Conservation (phyloP, 2,329 filamentous ascomycete species). For the Ustilaginoidea virens region DNA sequence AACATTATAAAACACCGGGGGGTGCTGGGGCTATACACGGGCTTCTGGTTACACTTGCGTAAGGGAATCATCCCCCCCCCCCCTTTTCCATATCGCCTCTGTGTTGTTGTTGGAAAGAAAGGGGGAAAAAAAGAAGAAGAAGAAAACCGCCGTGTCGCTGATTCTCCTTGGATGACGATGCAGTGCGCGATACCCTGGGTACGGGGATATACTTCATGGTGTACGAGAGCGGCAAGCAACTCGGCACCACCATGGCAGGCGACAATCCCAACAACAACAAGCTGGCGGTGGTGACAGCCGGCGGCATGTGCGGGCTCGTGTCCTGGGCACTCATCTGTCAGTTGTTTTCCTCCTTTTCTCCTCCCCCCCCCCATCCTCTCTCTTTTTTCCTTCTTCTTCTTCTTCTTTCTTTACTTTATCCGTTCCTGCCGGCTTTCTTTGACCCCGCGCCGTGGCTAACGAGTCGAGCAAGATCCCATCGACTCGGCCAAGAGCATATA, state of each 20-base stretch:
- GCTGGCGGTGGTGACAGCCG: constrained; percentile 62
- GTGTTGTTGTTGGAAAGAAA: too few relatives aligned
- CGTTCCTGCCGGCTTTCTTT: not conserved
- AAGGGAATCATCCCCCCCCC: too few relatives aligned
- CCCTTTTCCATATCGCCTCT: not conserved
- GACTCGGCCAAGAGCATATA: constrained; percentile 79
- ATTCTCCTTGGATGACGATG: too few relatives aligned
- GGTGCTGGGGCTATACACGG: constrained; percentile 60
- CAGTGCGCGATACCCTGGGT: constrained; percentile 69
- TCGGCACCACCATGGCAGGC: constrained; percentile 58
- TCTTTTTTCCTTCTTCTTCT: not conserved
- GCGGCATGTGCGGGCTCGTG: constrained; percentile 67
- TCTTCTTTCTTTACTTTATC: not conserved
- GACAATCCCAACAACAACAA: constrained; percentile 63
- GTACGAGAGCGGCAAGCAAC: constrained; percentile 74
- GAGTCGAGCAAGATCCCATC: constrained; percentile 52
- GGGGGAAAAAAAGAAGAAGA: too few relatives aligned
- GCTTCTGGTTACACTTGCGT: constrained; percentile 66
- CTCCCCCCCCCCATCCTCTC: not conserved
- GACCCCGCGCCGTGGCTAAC: too few relatives aligned
- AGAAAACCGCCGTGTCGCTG: too few relatives aligned
- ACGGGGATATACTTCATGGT: constrained; percentile 81
- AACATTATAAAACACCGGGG: constrained; percentile 66
- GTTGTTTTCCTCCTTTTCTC: constrained; percentile 10
- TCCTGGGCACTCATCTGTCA: constrained; percentile 66